phyloP scores from a whole-genome alignment of 2,329 filamentous ascomycete species.

The Apiospora pterosperma region DNA sequence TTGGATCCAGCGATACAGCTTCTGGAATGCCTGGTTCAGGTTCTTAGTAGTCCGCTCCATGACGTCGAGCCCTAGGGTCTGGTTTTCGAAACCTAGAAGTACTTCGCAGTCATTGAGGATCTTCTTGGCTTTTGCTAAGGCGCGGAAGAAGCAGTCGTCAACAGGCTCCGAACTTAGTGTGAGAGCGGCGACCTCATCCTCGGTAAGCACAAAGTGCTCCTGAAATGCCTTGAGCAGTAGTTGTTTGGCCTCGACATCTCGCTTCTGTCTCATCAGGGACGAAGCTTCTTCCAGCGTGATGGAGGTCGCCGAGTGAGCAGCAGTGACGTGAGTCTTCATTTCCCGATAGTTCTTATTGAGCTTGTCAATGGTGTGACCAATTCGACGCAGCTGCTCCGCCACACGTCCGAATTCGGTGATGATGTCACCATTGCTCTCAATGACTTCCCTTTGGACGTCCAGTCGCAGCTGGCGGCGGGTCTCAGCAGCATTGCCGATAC shows the following conservation, averaged over 20 bases:
- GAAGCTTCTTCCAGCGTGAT: constrained; percentile 76
- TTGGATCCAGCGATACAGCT: constrained; percentile 93
- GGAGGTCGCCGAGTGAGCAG: constrained; percentile 71
- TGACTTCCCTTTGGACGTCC: constrained; percentile 86
- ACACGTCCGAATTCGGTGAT: constrained; percentile 85
- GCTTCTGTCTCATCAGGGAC: constrained; percentile 67
- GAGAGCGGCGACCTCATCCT: constrained; percentile 72
- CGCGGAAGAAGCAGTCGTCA: constrained; percentile 77
- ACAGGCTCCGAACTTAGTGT: constrained; percentile 79
- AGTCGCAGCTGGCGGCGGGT: constrained; percentile 75
- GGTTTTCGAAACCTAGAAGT: constrained; percentile 84
- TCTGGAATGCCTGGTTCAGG: constrained; percentile 88
- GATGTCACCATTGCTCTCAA: constrained; percentile 87
- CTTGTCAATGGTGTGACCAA: constrained; percentile 73
- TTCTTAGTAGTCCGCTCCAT: constrained; percentile 88
- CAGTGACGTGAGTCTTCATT: constrained; percentile 73
- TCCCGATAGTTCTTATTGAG: constrained; percentile 77
- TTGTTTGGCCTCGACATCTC: constrained; percentile 76
- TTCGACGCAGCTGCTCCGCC: constrained; percentile 85
- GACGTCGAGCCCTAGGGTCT: constrained; percentile 81
- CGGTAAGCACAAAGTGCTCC: constrained; percentile 78
- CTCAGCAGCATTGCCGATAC: constrained; percentile 70
- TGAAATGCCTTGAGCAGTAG: constrained; percentile 74
- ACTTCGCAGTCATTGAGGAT: constrained; percentile 88
- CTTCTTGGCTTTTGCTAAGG: constrained; percentile 75